Conservation (phyloP, 371 early-diverging fungal genomes). For the Mortierella sp. region DNA sequence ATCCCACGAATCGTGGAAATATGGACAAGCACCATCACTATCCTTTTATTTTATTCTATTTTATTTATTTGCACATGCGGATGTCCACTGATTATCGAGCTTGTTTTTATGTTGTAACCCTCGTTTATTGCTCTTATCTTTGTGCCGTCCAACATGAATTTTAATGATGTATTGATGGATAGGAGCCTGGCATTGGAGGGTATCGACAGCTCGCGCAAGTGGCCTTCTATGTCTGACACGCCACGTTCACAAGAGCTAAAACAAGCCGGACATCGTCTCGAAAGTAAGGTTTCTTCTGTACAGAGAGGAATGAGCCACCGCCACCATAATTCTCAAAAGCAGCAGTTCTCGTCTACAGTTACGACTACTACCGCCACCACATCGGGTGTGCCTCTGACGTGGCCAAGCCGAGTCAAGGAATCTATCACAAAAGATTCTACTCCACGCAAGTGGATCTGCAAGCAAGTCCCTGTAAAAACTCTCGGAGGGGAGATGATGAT, state of each 20-base stretch:
- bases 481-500: conserved; percentile 55
- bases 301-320: background rate
- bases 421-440: conserved; percentile 48
- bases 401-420: conserved; percentile 30
- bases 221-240: conserved; percentile 35
- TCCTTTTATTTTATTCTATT: background rate
- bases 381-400: conserved; percentile 5
- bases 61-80: background rate
- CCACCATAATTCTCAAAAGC: background rate
- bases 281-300: background rate
- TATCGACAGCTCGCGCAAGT: conserved; percentile 38
- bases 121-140: background rate
- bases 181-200: conserved; percentile 46
- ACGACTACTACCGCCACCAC: background rate
- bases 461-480: conserved; percentile 43
- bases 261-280: background rate
- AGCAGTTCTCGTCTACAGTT: conserved; percentile 4
- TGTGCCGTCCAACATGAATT: background rate
- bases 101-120: conserved; percentile 6
- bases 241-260: background rate
- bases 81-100: background rate
- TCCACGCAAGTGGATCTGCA: conserved; percentile 54
- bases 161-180: background rate
- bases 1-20: background rate
- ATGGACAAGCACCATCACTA: background rate